Evolutionary conservation across 2,329 filamentous ascomycete genomes (phyloP).

Genomic region (Helotiales sp.): DNA sequence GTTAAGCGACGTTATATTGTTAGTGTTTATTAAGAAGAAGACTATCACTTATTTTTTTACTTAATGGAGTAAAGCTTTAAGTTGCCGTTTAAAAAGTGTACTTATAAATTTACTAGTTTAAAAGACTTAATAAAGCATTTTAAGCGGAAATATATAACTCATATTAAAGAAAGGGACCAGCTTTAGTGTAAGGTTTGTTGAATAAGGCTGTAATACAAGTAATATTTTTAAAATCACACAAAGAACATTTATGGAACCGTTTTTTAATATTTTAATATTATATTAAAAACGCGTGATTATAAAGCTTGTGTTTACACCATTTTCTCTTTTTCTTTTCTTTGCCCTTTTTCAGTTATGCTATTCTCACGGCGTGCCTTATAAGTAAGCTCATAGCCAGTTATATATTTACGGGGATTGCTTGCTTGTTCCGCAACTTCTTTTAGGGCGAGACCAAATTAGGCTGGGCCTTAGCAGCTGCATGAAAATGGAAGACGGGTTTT

Average conservation of each 20-base stretch:
- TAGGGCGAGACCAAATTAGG: background rate
- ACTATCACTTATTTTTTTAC: constrained; percentile 31
- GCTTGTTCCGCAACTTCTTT: background rate
- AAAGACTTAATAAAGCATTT: constrained; percentile 35
- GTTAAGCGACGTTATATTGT: constrained; percentile 32
- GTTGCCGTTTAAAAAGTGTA: constrained; percentile 29
- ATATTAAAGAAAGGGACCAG: constrained; percentile 33
- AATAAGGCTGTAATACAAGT: constrained; percentile 31
- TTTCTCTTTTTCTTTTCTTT: background rate
- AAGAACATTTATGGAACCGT: constrained; percentile 29
- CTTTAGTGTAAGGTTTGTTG: constrained; percentile 29
- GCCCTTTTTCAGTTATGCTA: background rate
- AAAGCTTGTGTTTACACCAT: background rate
- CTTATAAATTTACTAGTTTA: constrained; percentile 28
- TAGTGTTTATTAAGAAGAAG: constrained; percentile 32
- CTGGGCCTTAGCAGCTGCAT: background rate
- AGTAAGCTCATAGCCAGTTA: background rate
- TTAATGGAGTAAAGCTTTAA: constrained; percentile 28
- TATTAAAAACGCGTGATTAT: constrained; percentile 3
- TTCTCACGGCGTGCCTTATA: background rate
- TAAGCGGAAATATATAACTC: constrained; percentile 16
- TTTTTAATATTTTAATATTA: constrained; percentile 22
- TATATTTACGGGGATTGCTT: background rate
- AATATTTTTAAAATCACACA: constrained; percentile 30
- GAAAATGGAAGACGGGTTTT: background rate